Base-by-base conservation (phyloP, 495 filamentous ascomycete genomes). In the Podospora appendiculata region DNA sequence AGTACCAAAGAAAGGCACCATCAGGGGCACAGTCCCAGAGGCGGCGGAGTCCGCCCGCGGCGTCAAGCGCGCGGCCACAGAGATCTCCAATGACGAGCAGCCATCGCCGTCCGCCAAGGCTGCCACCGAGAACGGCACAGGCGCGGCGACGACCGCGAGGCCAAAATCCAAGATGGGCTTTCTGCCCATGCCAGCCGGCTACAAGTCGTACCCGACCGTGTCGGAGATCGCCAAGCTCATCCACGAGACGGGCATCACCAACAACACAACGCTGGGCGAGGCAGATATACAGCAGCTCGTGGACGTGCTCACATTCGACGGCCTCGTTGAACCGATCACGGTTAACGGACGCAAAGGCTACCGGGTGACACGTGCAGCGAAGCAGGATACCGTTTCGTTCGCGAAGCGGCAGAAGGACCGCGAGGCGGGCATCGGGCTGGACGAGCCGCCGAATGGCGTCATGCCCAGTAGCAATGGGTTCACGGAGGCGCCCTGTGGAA, bases 401-500 rank as follows among this genome's bases (percentile, higher is more conserved):
- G 48, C 54, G 25, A 56, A 56, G 48, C 64, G 64, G n/a, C 59
- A 63, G 52, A 60, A 67, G 45, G 70, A 77, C 19, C 73, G 79
- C 54, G 68, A 65, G 34, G 56, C 60, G 34, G 67, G 52, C 33
- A 54, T 52, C 38, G 65, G 39, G 32, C 64, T 62, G 42, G 63
- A 59, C n/a, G 47, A 39, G 42, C 56, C 56, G 9, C 35, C 44
- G 4, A 53, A 58, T 32, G 70, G 69, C 38, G 66, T 63, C 46
- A 72, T 79, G 52, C 63, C 71, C 33, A 68, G 43, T 50, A 62
- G 53, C 67, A 77, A 71, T 51, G 89, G 87, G 18, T 81, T 94
- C 61, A 93, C 86, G 1, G 89, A 96, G 58, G 83, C 84, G 3
- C 93, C 93, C 8, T 98, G 93, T 73, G 92, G 90, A 13, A 75